phyloP scores from a whole-genome alignment of 2,329 filamentous ascomycete genomes.

The Ascochyta fabae region DNA sequence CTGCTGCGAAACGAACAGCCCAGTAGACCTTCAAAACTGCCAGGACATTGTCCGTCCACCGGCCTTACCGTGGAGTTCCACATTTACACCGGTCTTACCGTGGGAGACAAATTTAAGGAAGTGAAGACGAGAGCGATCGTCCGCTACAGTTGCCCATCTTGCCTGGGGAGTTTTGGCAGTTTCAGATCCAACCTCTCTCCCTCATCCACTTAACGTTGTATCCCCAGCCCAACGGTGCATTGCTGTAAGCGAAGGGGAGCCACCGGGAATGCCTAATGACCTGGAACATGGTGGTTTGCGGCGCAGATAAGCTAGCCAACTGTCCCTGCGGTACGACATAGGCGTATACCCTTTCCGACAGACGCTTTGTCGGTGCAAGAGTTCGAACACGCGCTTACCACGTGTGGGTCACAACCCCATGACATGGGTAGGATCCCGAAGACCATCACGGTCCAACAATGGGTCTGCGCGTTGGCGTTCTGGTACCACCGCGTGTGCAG shows the following conservation, averaged over 20 bases:
- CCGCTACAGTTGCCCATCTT: slow-evolving; percentile 12
- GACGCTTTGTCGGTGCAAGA: slow-evolving; percentile 12
- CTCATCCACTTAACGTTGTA: background rate
- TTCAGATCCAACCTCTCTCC: slow-evolving; percentile 1
- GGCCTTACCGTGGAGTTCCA: slow-evolving; percentile 6
- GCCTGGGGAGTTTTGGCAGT: slow-evolving; percentile 4
- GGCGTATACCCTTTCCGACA: slow-evolving; percentile 17
- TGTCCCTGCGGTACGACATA: slow-evolving; percentile 16
- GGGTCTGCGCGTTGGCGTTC: slow-evolving; percentile 9
- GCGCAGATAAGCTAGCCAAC: slow-evolving; percentile 14
- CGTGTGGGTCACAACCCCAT: slow-evolving; percentile 14
- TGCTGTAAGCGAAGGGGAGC: slow-evolving; percentile 5
- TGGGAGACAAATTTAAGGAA: background rate
- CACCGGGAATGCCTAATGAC: slow-evolving; percentile 8
- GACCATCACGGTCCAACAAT: slow-evolving; percentile 9
- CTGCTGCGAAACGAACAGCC: slow-evolving; percentile 26
- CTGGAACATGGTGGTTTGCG: slow-evolving; percentile 15
- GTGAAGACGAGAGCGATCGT: background rate
- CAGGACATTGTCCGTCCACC: background rate
- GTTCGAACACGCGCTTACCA: slow-evolving; percentile 20
- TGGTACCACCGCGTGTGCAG: slow-evolving; percentile 15
- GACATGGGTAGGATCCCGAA: slow-evolving; percentile 17
- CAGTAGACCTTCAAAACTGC: slow-evolving; percentile 13
- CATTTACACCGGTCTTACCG: slow-evolving; percentile 1
- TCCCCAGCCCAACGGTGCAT: slow-evolving; percentile 1